A percentile compares a stretch with the other conserved stretches of the same genome.
These are phyloP conservation scores for Colletotrichum limetticola DNA, from an alignment of 2,329 filamentous ascomycete species.

Conservation along the genomic window DNA sequence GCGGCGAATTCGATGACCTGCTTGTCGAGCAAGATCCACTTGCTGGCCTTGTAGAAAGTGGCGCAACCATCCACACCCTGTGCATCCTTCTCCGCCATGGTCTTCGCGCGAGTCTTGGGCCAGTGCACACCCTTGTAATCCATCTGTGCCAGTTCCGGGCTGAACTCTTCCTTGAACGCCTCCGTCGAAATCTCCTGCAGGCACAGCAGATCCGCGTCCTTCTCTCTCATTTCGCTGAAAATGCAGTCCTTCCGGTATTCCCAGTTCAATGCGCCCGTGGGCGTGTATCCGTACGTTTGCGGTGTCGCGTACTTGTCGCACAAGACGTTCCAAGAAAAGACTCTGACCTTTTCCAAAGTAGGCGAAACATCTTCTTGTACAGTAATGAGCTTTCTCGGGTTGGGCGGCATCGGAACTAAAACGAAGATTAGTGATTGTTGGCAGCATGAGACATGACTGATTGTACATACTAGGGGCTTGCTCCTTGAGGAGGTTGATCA, in stretches of 20 bases:
- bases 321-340: slow-evolving; percentile 94
- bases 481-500: slow-evolving; percentile 87
- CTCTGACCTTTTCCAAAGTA: slow-evolving; percentile 77
- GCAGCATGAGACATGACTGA: neutral
- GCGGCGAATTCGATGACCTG: slow-evolving; percentile 92
- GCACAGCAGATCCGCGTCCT: slow-evolving; percentile 89
- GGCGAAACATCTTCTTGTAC: slow-evolving; percentile 74
- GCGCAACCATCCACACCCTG: slow-evolving; percentile 95
- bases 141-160: slow-evolving; percentile 83
- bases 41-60: slow-evolving; percentile 95
- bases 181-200: slow-evolving; percentile 94
- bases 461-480: slow-evolving; percentile 79
- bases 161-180: slow-evolving; percentile 91
- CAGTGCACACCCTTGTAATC: slow-evolving; percentile 96
- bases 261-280: slow-evolving; percentile 84
- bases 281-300: slow-evolving; percentile 89
- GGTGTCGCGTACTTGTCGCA: slow-evolving; percentile 93
- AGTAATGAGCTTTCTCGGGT: slow-evolving; percentile 80
- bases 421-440: slow-evolving; percentile 37
- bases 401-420: slow-evolving; percentile 80
- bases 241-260: slow-evolving; percentile 87
- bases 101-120: slow-evolving; percentile 89
- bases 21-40: slow-evolving; percentile 94
- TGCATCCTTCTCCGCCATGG: slow-evolving; percentile 90
- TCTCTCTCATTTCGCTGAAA: slow-evolving; percentile 80